These are phyloP conservation scores for Tilletia indica DNA, from an alignment of 1,284 basidiomycete species.

Conservation along the genomic window DNA sequence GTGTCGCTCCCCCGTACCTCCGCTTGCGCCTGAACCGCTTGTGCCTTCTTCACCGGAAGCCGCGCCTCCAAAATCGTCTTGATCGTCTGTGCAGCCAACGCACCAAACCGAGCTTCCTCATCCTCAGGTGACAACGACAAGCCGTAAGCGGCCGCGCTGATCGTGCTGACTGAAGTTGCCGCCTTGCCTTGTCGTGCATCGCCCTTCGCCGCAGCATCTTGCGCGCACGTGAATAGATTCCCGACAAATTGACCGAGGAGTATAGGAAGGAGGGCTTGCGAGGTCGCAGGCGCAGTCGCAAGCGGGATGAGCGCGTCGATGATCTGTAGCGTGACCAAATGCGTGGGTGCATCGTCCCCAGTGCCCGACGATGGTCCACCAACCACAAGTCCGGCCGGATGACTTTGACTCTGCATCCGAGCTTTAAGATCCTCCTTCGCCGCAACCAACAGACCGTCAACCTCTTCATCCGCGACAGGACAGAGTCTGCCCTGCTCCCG, in stretches of 20 bases:
- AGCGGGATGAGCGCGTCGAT: conserved; percentile 1
- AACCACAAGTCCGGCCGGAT: neutral
- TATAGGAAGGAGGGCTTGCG: neutral
- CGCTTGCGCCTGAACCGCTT: neutral
- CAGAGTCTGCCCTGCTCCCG: conserved; percentile 8
- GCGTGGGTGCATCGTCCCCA: neutral
- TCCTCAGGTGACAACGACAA: neutral
- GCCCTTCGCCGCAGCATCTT: neutral
- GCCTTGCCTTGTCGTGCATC: neutral
- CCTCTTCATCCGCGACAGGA: conserved; percentile 5
- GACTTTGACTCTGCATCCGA: neutral
- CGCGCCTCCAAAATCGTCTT: neutral
- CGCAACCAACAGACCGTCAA: neutral
- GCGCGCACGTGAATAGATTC: neutral
- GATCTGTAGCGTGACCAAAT: conserved; percentile 1
- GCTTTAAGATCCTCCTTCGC: neutral
- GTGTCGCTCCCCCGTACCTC: neutral
- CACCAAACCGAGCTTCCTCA: neutral
- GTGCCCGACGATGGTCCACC: neutral
- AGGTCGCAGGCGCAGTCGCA: neutral
- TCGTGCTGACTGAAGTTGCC: neutral
- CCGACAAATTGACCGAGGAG: conserved; percentile 12
- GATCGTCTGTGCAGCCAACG: neutral
- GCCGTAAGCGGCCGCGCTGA: neutral
- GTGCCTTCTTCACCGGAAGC: neutral